These are phyloP conservation scores for Gamarada debralockiae DNA, from an alignment of 495 filamentous ascomycete species.

Conservation along the genomic window DNA sequence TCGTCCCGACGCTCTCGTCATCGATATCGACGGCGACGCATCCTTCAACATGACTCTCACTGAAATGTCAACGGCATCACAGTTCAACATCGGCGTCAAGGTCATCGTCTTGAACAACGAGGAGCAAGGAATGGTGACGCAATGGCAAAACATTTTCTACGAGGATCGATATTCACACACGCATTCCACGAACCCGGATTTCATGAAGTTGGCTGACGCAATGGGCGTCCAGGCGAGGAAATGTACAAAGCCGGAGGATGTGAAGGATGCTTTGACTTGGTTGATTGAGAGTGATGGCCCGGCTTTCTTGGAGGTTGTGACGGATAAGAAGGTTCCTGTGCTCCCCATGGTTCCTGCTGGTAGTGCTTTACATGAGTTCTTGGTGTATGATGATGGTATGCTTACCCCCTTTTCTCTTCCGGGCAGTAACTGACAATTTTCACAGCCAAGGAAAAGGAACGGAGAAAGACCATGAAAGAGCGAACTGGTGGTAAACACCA, in stretches of 20 bases:
- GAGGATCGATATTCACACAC: constrained; percentile 89
- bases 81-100: constrained; percentile 93
- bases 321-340: constrained; percentile 92
- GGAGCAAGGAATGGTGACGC: constrained; percentile 95
- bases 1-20: constrained; percentile 75
- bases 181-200: constrained; percentile 85
- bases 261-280: constrained; percentile 79
- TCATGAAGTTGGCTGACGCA: constrained; percentile 77
- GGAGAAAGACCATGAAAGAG: constrained; percentile 67
- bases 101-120: constrained; percentile 93
- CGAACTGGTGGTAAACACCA: constrained; percentile 54
- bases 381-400: constrained; percentile 82
- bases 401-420: not conserved
- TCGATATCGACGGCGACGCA: constrained; percentile 94
- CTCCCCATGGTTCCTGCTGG: constrained; percentile 94
- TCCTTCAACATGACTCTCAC: constrained; percentile 97
- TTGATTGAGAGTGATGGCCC: constrained; percentile 79
- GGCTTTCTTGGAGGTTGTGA: constrained; percentile 61
- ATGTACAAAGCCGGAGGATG: constrained; percentile 62
- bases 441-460: constrained; percentile 69
- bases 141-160: constrained; percentile 94
- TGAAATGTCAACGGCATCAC: constrained; percentile 81
- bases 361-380: constrained; percentile 84
- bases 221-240: constrained; percentile 74
- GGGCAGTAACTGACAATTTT: constrained; percentile 25